These are phyloP conservation scores for Metarhizium sp. DNA, from an alignment of 2,329 filamentous ascomycete species.

Conservation along the genomic window DNA sequence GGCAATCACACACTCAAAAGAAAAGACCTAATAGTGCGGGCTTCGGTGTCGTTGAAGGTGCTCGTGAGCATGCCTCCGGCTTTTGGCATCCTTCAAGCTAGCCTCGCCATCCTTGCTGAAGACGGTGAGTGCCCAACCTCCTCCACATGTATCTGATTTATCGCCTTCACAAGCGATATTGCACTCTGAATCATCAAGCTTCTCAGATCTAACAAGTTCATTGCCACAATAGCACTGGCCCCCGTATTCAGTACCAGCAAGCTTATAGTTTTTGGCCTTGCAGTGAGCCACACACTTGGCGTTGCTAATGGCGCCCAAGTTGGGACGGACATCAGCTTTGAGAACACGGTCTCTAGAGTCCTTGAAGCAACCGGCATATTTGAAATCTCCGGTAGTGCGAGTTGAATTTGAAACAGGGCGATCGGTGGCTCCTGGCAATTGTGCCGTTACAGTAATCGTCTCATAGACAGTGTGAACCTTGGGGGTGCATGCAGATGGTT, in stretches of 20 bases:
- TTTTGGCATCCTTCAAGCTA: conserved; percentile 16
- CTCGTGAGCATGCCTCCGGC: conserved; percentile 27
- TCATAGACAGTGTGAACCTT: conserved; percentile 31
- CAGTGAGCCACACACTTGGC: conserved; percentile 41
- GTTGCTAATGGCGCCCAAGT: conserved; percentile 32
- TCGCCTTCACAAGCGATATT: conserved; percentile 37
- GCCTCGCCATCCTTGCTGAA: conserved; percentile 29
- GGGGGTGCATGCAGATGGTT: conserved; percentile 15
- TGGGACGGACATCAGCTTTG: conserved; percentile 27
- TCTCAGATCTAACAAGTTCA: conserved; percentile 21
- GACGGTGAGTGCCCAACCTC: conserved; percentile 33
- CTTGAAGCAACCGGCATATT: conserved; percentile 35
- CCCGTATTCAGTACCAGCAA: conserved; percentile 42
- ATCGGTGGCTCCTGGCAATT: conserved; percentile 9
- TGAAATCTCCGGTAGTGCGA: conserved; percentile 18
- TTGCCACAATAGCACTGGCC: conserved; percentile 45
- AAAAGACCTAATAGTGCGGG: conserved; percentile 15
- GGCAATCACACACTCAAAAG: neutral
- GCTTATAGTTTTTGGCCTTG: conserved; percentile 26
- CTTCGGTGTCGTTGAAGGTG: conserved; percentile 25
- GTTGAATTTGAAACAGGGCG: conserved; percentile 9
- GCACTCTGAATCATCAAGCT: conserved; percentile 36
- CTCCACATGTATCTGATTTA: conserved; percentile 38
- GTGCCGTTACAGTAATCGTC: conserved; percentile 34
- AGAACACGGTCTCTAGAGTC: conserved; percentile 27